Evolutionary conservation across 1,284 basidiomycete species (phyloP), one percentile per base, ranked within the genome.

Genomic region (Grifola frondosa): DNA sequence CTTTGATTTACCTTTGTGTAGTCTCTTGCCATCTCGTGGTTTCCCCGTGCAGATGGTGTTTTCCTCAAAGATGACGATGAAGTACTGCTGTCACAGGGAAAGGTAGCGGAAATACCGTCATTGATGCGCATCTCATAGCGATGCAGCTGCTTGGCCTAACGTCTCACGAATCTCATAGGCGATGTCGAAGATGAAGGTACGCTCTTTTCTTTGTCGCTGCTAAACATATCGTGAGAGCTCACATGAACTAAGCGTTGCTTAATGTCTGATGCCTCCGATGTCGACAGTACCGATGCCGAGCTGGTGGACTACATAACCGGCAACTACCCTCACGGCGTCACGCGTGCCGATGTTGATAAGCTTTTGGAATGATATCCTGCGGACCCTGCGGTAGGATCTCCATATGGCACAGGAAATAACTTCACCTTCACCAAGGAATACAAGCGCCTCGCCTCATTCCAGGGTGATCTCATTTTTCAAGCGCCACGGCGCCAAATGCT

Each of bases 361-460:
- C 9, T 49, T 8, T 37, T 49, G 0, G 36, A 42, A 66, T 50
- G 63, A 67, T 32, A 68, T 73, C 42, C 66, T 59, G 46, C 50
- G 1, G 69, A 75, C 36, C 58, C 68, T 11, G 59, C 58, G 0
- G 50, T 70, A 49, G 76, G 78, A 3, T 77, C 77, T 0, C 78
- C 78, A 0, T 81, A 69, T 47, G 63, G 65, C 32, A 80, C 78
- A 0, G 69, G 74, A 0, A 47, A 63, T 24, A 34, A 64, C 1
- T 71, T 76, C 45, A 62, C 62, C 0, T 49, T 77, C n/a, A 65
- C 69, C 0, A 71, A 70, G 0, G 65, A 79, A 39, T 78, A 65
- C 61, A 77, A 80, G 58, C 64, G 77, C 16, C 57, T 80, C 2
- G 68, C 76, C 7, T 65, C 76, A 0, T 61, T 79, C 50, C 62